Conservation (phyloP, 352 stramenopile species). For the Globisporangium uncinulatum region DNA sequence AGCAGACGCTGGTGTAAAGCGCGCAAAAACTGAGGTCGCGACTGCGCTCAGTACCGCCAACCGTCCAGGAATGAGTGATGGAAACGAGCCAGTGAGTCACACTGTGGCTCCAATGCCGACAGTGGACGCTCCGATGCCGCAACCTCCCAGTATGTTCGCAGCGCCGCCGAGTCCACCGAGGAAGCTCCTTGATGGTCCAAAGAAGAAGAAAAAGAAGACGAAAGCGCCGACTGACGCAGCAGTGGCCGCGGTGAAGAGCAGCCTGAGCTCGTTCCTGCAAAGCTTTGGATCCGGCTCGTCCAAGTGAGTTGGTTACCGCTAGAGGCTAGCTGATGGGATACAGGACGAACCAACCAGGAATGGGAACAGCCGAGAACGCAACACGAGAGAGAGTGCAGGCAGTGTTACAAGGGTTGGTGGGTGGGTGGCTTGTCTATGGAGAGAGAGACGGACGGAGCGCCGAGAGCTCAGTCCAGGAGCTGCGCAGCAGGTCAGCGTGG, state of each 20-base stretch:
- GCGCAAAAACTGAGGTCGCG: conserved; percentile 14
- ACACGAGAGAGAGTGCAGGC: no score
- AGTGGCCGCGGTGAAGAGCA: conserved; percentile 53
- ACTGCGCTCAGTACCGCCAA: neutral
- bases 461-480: conserved; percentile 12
- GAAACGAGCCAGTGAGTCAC: neutral
- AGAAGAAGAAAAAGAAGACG: conserved; percentile 74
- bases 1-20: conserved; percentile 18
- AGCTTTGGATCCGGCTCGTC: conserved; percentile 27
- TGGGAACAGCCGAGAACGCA: neutral
- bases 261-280: conserved; percentile 54
- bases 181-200: conserved; percentile 64
- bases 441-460: conserved; percentile 1
- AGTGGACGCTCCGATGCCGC: neutral
- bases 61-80: neutral
- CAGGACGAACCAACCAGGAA: no score
- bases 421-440: conserved; percentile 4
- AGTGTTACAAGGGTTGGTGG: neutral
- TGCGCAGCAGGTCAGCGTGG: conserved; percentile 9
- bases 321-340: no score
- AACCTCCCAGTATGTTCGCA: conserved; percentile 27
- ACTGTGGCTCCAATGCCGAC: neutral
- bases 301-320: conserved; percentile 20
- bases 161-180: conserved; percentile 46
- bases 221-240: conserved; percentile 25